A percentile compares a stretch with the other conserved stretches of the same genome.
Conservation (phyloP, 306 rosid genomes). For the Canavalia ensiformis region DNA sequence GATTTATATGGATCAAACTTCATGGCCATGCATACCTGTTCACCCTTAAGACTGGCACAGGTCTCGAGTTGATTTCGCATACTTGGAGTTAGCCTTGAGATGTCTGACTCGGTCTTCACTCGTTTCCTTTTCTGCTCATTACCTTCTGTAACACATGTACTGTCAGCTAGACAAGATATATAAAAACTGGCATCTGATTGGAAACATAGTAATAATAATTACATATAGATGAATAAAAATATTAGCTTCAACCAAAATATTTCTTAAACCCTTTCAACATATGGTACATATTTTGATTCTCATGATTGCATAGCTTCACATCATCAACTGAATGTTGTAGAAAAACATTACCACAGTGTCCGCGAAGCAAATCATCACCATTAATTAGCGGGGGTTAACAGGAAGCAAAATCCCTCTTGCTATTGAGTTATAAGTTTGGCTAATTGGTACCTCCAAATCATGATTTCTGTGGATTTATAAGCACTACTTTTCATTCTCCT, state of each 20-base stretch:
- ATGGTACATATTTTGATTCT: slow-evolving; percentile 28
- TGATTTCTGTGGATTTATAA: slow-evolving; percentile 22
- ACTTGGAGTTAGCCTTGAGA: slow-evolving; percentile 70
- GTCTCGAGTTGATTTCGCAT: slow-evolving; percentile 77
- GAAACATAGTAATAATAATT: slow-evolving; percentile 21
- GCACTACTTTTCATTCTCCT: slow-evolving; percentile 40
- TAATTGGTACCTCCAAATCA: slow-evolving; percentile 34
- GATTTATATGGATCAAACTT: slow-evolving; percentile 26
- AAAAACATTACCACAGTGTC: slow-evolving; percentile 28
- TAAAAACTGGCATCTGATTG: slow-evolving; percentile 37
- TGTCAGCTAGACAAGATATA: slow-evolving; percentile 47
- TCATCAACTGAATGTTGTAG: slow-evolving; percentile 42
- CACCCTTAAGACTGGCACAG: slow-evolving; percentile 86
- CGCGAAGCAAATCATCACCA: slow-evolving; percentile 41
- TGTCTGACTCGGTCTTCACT: slow-evolving; percentile 84
- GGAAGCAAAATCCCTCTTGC: slow-evolving; percentile 35
- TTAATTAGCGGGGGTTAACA: slow-evolving; percentile 36
- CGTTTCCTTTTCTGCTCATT: slow-evolving; percentile 87
- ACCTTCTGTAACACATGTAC: slow-evolving; percentile 75
- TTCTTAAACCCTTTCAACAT: slow-evolving; percentile 21
- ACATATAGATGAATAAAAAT: slow-evolving; percentile 8
- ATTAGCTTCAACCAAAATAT: slow-evolving; percentile 24
- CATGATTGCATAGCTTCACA: slow-evolving; percentile 21
- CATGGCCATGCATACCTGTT: slow-evolving; percentile 67
- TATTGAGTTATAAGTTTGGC: slow-evolving; percentile 29